Base-by-base conservation (phyloP, 179 eudicot species). In the Carnegiea gigantea region DNA sequence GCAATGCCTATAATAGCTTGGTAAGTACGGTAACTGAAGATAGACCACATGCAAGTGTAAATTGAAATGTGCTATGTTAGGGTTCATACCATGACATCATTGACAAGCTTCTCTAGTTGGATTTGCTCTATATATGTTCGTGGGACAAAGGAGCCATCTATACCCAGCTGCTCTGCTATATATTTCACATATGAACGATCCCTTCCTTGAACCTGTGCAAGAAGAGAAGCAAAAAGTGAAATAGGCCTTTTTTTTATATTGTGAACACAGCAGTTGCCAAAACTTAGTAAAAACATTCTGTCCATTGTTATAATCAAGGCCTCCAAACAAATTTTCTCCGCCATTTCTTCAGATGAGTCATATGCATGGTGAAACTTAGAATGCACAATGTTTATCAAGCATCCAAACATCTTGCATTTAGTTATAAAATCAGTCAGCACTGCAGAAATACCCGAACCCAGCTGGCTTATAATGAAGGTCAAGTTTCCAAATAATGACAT, bases 101-200 rank as follows among this genome's bases (percentile, higher is more conserved):
- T 92, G 65, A 92, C 91, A 78, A 94, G 94, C 82, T 95, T 95
- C 89, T 93, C 98, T 80, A 93, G 86, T 80, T 95, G 99, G 83
- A 95, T 95, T 79, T 95, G 99, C 82, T 95, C 99, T 14, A 95
- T 92, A 88, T 95, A 95, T 26, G 99, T 95, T 70, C 93, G 92
- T 24, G 99, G 89, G 86, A 95, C 86, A 85, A 92, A 93, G 77
- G 96, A 91, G 75, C 98, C 99, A 80, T 92, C 93, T 87, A 95
- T 86, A 38, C 95, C 97, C 78, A 95, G 85, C 82, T 91, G 88
- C 78, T 92, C 93, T 4, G 94, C 99, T 78, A 92, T 79, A 81
- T 48, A 83, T 86, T 91, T 88, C 49, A 93, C 92, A 85, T 89
- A 86, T 48, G 86, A 80, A 67, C 99, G 98, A 76, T 95, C 99